Base-by-base conservation (phyloP, 345 rosid species). In the Leavenworthia alabamica region DNA sequence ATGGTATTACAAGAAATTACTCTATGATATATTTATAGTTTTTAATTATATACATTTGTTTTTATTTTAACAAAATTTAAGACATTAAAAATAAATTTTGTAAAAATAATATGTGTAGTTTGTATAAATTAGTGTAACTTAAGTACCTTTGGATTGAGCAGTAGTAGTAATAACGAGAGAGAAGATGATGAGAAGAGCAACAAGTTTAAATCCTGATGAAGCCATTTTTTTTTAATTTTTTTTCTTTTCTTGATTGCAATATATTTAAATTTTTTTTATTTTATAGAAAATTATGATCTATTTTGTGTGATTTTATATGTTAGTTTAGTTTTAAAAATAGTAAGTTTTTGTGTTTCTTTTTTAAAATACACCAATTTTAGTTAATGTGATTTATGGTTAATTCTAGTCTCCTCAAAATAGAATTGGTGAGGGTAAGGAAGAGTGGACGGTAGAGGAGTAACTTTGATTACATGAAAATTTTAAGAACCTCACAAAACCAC, bases 201-300 rank as follows among this genome's bases (percentile, higher is more conserved):
- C 43, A 19, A 63, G 32, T 63, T 71, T 65, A 35, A 71, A 43
- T 50, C 49, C 58, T 57, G 75, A 49, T 32, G 75, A 50, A 15
- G 42, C 49, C 71, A 71, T 71, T 41, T 58, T n/a, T n/a, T n/a
- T 32, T 15, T n/a, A 3, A 16, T 15, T 71, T n/a, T n/a, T n/a
- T n/a, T n/a, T n/a, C n/a, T n/a, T n/a, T n/a, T n/a, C n/a, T n/a
- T n/a, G n/a, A n/a, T n/a, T n/a, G n/a, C n/a, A n/a, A n/a, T n/a
- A n/a, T n/a, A n/a, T n/a, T n/a, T n/a, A n/a, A n/a, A n/a, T n/a
- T n/a, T n/a, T n/a, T n/a, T n/a, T n/a, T n/a, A n/a, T n/a, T n/a
- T n/a, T n/a, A n/a, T n/a, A n/a, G n/a, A n/a, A n/a, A n/a, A n/a
- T n/a, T n/a, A n/a, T n/a, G n/a, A n/a, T n/a, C n/a, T n/a, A n/a